A percentile compares a stretch with the other conserved stretches of the same genome.
Conservation (phyloP, 176 grass and related monocot genomes). For the Musa acuminata region DNA sequence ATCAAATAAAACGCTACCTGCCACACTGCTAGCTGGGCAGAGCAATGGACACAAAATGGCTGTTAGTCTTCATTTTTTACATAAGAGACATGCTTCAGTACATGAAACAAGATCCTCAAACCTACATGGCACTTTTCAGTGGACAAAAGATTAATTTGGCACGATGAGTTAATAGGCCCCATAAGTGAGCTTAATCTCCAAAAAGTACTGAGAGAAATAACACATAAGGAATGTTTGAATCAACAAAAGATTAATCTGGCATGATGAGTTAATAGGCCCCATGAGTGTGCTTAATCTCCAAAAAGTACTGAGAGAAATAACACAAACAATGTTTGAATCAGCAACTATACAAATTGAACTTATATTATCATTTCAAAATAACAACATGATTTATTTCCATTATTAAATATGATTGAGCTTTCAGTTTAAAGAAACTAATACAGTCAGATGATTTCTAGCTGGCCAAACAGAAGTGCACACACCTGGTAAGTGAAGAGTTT, state of each 20-base stretch:
- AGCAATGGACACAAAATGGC: neutral
- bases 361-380: neutral
- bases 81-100: neutral
- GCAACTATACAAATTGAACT: neutral
- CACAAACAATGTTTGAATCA: neutral
- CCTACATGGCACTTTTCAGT: neutral
- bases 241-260: neutral
- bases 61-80: neutral
- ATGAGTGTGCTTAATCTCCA: neutral
- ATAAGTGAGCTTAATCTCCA: neutral
- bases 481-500: constrained; percentile 95
- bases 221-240: neutral
- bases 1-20: too few species aligned
- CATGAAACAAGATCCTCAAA: neutral
- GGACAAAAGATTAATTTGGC: neutral
- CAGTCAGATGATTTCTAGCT: neutral
- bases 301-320: neutral
- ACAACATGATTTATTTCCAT: neutral
- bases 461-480: neutral
- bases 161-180: neutral
- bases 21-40: too few species aligned
- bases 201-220: neutral
- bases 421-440: neutral
- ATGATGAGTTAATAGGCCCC: neutral
- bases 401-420: neutral